Evolutionary conservation across 2,329 filamentous ascomycete species (phyloP).

Genomic region (Drechslerella dactyloides): DNA sequence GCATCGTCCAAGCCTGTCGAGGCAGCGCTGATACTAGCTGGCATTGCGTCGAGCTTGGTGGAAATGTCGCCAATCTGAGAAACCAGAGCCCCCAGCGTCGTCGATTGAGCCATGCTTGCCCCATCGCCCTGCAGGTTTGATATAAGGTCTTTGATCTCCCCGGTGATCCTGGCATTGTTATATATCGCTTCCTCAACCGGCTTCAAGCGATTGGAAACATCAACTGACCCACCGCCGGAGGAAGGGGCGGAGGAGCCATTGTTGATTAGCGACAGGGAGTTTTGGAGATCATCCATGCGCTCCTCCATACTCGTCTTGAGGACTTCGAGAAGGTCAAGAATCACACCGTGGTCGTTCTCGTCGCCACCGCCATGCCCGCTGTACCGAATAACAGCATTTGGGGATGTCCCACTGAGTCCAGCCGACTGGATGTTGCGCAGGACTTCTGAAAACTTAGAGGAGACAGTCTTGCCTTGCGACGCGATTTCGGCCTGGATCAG

Average conservation of each 20-base stretch:
- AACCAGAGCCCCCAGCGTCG: conserved; percentile 15
- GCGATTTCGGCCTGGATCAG: conserved; percentile 68
- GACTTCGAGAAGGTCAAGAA: conserved; percentile 40
- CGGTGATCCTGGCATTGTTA: conserved; percentile 22
- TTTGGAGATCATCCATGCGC: conserved; percentile 48
- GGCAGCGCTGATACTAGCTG: neutral
- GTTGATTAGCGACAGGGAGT: conserved; percentile 38
- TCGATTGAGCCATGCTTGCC: neutral
- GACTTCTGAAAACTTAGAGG: conserved; percentile 40
- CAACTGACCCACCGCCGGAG: neutral
- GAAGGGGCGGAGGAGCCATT: conserved; percentile 5
- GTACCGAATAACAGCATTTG: conserved; percentile 26
- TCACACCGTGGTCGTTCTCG: conserved; percentile 32
- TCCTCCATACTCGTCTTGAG: conserved; percentile 47
- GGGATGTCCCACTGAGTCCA: conserved; percentile 26
- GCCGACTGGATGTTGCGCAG: conserved; percentile 46
- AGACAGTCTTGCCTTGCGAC: conserved; percentile 53
- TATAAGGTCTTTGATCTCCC: conserved; percentile 39
- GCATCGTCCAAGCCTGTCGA: conserved; percentile 17
- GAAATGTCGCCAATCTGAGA: conserved; percentile 22
- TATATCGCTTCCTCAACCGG: conserved; percentile 36
- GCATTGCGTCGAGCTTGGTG: conserved; percentile 19
- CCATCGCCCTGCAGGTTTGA: conserved; percentile 17
- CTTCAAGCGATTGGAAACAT: conserved; percentile 18
- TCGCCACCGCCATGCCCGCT: conserved; percentile 9